Percentiles rank a stretch among this genome's conserved stretches.
Evolutionary conservation across 148 eudicot genomes (phyloP).

Genomic region (Rhododendron kiyosumense): DNA sequence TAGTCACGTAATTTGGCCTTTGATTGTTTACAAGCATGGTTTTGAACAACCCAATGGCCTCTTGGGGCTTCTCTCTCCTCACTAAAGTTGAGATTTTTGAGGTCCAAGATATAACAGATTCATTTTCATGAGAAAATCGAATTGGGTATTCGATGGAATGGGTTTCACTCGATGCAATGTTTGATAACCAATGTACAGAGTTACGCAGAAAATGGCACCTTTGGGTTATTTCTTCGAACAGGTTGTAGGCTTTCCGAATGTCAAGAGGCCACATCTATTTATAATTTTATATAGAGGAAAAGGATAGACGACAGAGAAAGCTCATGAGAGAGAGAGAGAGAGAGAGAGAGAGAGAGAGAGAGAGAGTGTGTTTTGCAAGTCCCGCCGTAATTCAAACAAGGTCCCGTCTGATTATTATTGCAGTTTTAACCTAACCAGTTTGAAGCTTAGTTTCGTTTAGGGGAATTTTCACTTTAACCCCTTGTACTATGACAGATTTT

Average conservation of each 20-base stretch:
- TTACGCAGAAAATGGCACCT: neutral
- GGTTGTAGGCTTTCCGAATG: conserved; percentile 15
- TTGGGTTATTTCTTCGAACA: conserved; percentile 37
- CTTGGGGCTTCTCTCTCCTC: conserved; percentile 31
- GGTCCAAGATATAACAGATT: conserved; percentile 36
- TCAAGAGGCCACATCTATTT: neutral
- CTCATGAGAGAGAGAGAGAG: neutral
- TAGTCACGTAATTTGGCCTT: conserved; percentile 47
- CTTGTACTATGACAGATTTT: too few relatives aligned
- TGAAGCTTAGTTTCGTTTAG: too few relatives aligned
- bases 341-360: neutral
- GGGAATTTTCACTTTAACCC: too few relatives aligned
- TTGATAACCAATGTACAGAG: neutral
- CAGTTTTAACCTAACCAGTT: neutral
- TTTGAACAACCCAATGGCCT: conserved; percentile 48
- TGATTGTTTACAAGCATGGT: conserved; percentile 31
- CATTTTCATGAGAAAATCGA: conserved; percentile 17
- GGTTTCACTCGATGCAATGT: neutral
- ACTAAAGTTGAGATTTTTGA: conserved; percentile 42
- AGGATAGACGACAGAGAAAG: neutral
- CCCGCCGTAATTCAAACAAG: neutral
- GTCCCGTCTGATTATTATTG: neutral
- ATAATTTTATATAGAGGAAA: neutral
- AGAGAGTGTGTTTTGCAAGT: neutral
- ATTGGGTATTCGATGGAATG: conserved; percentile 9